Percentiles rank a stretch among this genome's conserved stretches.
phyloP scores from a whole-genome alignment of 129 eudicot species.

The Silybum marianum region DNA sequence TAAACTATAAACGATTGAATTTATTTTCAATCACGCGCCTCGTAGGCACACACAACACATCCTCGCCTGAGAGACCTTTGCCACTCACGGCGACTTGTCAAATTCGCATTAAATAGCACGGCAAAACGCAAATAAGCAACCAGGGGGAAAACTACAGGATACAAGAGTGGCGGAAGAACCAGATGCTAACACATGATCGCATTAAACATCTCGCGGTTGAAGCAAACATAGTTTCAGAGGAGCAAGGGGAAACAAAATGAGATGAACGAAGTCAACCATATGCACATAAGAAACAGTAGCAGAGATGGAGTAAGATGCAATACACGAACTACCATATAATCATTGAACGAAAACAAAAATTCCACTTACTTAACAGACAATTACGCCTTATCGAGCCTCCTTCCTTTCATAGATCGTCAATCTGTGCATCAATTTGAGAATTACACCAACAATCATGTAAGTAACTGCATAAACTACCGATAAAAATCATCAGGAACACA shows the following conservation, averaged over 20 bases:
- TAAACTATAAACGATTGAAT: not conserved
- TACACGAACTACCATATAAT: conserved; percentile 1
- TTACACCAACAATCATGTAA: not conserved
- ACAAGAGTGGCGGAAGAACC: not conserved
- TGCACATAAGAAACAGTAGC: not conserved
- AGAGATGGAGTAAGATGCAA: conserved; percentile 21
- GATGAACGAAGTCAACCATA: conserved; percentile 27
- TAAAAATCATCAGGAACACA: not conserved
- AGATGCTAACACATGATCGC: conserved; percentile 20
- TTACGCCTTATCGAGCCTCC: conserved; percentile 7
- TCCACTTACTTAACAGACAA: conserved; percentile 5
- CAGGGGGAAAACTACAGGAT: not conserved
- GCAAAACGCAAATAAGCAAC: not conserved
- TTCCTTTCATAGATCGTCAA: conserved; percentile 14
- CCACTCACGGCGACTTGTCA: conserved; percentile 10
- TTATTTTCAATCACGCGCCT: not conserved
- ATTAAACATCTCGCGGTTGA: not conserved
- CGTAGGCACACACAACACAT: not conserved
- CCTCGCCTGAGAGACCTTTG: not conserved
- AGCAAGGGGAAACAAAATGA: not conserved
- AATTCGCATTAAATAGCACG: not conserved
- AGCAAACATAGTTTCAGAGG: not conserved
- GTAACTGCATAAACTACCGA: conserved; percentile 8
- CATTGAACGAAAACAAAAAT: not conserved
- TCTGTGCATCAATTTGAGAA: conserved; percentile 18